Evolutionary conservation across 305 asterid genomes (phyloP), one percentile per base, ranked within the genome.

Genomic region (Solanum hybrid): DNA sequence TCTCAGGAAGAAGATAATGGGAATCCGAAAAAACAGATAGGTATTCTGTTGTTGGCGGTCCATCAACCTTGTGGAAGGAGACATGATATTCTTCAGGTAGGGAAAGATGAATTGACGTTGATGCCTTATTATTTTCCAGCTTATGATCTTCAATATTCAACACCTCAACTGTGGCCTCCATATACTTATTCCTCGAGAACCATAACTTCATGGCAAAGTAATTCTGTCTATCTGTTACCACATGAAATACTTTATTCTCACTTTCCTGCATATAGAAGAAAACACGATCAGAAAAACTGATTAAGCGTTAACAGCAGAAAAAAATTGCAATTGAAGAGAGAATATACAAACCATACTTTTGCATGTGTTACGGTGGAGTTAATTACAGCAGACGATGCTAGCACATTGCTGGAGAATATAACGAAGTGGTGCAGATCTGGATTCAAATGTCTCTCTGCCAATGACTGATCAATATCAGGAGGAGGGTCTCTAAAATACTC

Each of bases 11-110:
- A 92, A 96, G 96, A 95, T 93, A 96, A 92, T 95, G 96, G 91
- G 98, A 93, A 93, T 95, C 95, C 1, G 99, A 92, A 93, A 98
- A 95, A 90, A 95, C 92, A 76, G 99, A 95, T 88, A 98, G 89
- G 92, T 95, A 95, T 90, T 95, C 94, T 31, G 98, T 96, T 89
- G 93, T 92, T 60, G 98, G 93, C 29, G 90, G 89, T 92, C 92
- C 92, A 91, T 96, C 98, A 89, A 92, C 93, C 89, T 92, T 93
- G 90, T 90, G 96, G 90, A 95, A 93, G 88, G 98, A 95, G 92
- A 98, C 92, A 79, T 97, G 99, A 90, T 93, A 98, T 91, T 96
- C 99, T 91, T 96, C 98, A 91, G 99, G 98, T 93, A 95, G 91
- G 85, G 96, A 94, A 90, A 95, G 93, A 90, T 93, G 94, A 27